These are phyloP conservation scores for Babesia microti DNA, from an alignment of 169 alveolate genomes.

Conservation along the genomic window DNA sequence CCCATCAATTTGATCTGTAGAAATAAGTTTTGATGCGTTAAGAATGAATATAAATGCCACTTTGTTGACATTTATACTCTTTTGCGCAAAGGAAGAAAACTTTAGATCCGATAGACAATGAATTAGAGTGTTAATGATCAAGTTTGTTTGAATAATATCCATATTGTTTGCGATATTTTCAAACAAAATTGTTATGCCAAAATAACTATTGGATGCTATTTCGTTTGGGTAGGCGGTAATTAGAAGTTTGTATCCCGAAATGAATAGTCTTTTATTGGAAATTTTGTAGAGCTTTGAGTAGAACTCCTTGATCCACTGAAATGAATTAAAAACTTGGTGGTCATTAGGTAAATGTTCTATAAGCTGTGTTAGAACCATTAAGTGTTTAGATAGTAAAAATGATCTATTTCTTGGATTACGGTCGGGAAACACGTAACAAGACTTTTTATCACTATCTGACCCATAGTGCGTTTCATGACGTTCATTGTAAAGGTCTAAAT, in stretches of 20 bases:
- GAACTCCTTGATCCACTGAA: too few relatives aligned
- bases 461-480: too few relatives aligned
- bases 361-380: too few relatives aligned
- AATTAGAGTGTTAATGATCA: slow-evolving; percentile 46
- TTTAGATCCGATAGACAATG: slow-evolving; percentile 50
- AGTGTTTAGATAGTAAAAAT: too few relatives aligned
- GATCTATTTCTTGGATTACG: too few relatives aligned
- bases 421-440: too few relatives aligned
- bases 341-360: too few relatives aligned
- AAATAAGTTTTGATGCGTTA: slow-evolving; percentile 48
- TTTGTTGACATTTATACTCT: slow-evolving; percentile 48
- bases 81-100: slow-evolving; percentile 46
- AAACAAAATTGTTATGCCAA: slow-evolving; percentile 51
- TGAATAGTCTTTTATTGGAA: slow-evolving; percentile 33
- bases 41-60: slow-evolving; percentile 51
- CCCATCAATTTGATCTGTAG: slow-evolving; percentile 47
- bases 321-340: too few relatives aligned
- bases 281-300: too few relatives aligned
- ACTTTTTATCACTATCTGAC: too few relatives aligned
- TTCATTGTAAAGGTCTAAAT: too few relatives aligned
- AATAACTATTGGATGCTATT: slow-evolving; percentile 36
- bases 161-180: slow-evolving; percentile 45
- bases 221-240: slow-evolving; percentile 47
- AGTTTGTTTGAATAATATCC: slow-evolving; percentile 42
- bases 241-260: slow-evolving; percentile 27